Evolutionary conservation across 192 early-diverging fungal genomes (phyloP).

Genomic region (Mortierella alpina): DNA sequence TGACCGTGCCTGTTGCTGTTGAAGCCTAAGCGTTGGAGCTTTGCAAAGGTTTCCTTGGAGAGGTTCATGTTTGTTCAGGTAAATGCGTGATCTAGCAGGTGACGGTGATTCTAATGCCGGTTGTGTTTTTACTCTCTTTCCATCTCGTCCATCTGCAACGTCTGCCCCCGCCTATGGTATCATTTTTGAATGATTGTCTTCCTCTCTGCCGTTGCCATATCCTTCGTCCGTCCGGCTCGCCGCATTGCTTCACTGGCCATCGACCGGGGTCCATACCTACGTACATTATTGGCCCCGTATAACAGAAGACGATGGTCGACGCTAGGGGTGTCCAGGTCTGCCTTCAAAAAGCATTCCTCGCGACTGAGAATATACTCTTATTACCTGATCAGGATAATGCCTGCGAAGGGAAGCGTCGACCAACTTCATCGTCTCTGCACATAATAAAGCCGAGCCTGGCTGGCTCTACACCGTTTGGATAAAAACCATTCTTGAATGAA

Average conservation of each 20-base stretch:
- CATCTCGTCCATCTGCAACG: no score
- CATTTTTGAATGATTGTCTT: no score
- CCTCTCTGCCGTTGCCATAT: no score
- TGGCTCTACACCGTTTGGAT: no score
- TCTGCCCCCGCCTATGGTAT: no score
- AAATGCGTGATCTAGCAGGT: neutral
- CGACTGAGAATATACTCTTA: constrained; percentile 63
- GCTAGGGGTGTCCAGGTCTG: constrained; percentile 54
- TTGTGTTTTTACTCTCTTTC: no score
- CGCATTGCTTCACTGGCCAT: neutral
- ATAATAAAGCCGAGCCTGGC: neutral
- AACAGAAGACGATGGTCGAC: constrained; percentile 27
- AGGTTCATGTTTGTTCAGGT: neutral
- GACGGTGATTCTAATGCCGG: no score
- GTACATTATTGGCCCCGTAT: neutral
- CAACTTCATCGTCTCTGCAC: neutral
- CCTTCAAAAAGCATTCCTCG: constrained; percentile 7
- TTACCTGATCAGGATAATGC: constrained; percentile 63
- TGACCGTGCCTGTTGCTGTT: neutral
- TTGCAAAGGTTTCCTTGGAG: neutral
- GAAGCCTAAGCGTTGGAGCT: constrained; percentile 1
- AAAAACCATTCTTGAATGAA: no score
- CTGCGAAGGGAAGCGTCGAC: constrained; percentile 62
- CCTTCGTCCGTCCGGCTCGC: neutral
- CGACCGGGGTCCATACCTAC: neutral